Evolutionary conservation across 2,329 filamentous ascomycete species (phyloP).

Genomic region (Orbilia oligospora): DNA sequence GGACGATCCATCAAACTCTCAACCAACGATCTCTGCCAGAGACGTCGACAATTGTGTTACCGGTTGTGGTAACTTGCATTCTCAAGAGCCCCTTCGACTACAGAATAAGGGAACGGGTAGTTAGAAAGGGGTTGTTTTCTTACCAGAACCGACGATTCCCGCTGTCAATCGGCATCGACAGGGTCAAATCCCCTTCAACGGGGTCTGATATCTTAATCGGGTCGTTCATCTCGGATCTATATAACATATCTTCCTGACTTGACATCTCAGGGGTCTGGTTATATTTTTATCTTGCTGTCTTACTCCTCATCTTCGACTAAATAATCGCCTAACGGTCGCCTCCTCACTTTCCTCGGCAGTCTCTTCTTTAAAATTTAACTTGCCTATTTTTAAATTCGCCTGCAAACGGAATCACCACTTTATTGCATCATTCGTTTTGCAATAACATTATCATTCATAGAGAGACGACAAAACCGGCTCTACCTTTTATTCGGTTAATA

Average conservation of each 20-base stretch:
- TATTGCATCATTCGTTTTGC: conserved; percentile 1
- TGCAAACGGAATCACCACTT: conserved; percentile 38
- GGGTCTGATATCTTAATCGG: conserved; percentile 27
- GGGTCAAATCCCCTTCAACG: conserved; percentile 19
- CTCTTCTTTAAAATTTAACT: conserved; percentile 2
- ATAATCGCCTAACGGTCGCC: conserved; percentile 14
- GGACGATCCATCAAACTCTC: conserved; percentile 22
- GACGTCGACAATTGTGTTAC: conserved; percentile 12
- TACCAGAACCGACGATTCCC: conserved; percentile 9
- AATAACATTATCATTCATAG: neutral
- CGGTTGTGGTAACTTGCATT: neutral
- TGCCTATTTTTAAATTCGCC: neutral
- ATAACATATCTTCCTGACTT: conserved; percentile 5
- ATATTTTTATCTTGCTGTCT: conserved; percentile 19
- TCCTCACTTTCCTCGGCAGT: conserved; percentile 18
- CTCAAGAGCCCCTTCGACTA: neutral
- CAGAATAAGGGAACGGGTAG: neutral
- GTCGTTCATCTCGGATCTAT: conserved; percentile 10
- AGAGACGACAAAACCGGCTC: conserved; percentile 41
- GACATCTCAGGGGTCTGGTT: conserved; percentile 17
- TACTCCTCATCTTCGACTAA: conserved; percentile 36
- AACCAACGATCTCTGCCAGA: conserved; percentile 22
- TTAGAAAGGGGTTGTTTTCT: neutral
- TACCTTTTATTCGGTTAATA: conserved; percentile 40
- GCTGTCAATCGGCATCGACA: conserved; percentile 30